These are phyloP conservation scores for Aspergillus hancockii DNA, from an alignment of 495 filamentous ascomycete species.

Conservation along the genomic window DNA sequence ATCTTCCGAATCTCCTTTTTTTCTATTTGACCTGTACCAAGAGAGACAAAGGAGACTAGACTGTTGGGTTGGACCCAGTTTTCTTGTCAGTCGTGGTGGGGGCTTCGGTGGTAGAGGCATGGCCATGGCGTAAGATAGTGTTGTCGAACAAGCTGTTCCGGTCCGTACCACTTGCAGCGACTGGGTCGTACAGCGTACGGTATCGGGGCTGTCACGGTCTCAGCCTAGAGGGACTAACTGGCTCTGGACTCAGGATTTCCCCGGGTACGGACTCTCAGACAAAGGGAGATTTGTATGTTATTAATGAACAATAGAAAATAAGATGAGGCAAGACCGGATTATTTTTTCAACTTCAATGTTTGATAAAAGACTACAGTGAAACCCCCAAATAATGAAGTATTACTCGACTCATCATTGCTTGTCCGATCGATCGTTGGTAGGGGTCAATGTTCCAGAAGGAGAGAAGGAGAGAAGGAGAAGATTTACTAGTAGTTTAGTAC, in stretches of 20 bases:
- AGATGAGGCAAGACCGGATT: background rate
- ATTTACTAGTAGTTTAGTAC: background rate
- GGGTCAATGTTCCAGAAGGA: conserved; percentile 18
- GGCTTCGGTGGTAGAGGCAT: conserved; percentile 18
- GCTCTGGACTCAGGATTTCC: background rate
- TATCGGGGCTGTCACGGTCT: conserved; percentile 15
- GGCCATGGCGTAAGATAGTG: conserved; percentile 16
- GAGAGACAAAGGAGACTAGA: conserved; percentile 2
- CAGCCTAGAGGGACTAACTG: conserved; percentile 9
- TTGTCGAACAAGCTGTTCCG: conserved; percentile 7
- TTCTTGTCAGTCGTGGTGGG: conserved; percentile 20
- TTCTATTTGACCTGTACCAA: conserved; percentile 2
- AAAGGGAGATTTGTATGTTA: conserved; percentile 3
- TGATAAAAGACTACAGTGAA: background rate
- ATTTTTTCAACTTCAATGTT: background rate
- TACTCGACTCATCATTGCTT: conserved; percentile 1
- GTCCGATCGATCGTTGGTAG: conserved; percentile 9
- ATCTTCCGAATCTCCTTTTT: background rate
- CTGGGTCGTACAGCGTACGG: background rate
- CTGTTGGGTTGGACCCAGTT: conserved; percentile 12
- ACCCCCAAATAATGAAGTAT: background rate
- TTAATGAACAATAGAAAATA: conserved; percentile 1
- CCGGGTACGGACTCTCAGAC: background rate
- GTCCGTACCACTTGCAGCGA: conserved; percentile 4
- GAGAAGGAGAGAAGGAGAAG: conserved; percentile 1